These are phyloP conservation scores for Globisporangium recalcitrans DNA, from an alignment of 352 stramenopile genomes.

Conservation along the genomic window DNA sequence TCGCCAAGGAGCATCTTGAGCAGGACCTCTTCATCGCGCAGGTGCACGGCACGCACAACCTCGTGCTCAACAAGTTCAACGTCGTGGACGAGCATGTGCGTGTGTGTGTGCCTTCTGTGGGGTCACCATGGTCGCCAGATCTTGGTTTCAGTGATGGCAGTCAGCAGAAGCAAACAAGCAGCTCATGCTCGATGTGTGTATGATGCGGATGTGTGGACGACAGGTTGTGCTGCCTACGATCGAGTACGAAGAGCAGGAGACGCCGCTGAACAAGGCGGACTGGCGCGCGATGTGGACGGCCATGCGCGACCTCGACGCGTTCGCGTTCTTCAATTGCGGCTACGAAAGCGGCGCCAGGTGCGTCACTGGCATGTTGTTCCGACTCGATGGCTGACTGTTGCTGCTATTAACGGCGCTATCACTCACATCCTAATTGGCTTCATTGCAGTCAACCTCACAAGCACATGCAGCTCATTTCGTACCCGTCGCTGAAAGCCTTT, in stretches of 20 bases:
- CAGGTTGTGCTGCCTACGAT: constrained; percentile 65
- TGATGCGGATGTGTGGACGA: neutral
- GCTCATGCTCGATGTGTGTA: neutral
- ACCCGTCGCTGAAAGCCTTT: constrained; percentile 59
- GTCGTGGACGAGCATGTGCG: constrained; percentile 72
- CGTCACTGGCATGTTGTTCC: neutral
- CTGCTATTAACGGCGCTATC: neutral
- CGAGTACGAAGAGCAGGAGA: constrained; percentile 64
- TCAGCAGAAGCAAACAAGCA: neutral
- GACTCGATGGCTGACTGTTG: too few relatives aligned
- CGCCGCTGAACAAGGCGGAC: constrained; percentile 40
- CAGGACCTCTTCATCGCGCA: constrained; percentile 58
- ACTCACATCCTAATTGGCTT: neutral
- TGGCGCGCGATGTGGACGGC: constrained; percentile 70
- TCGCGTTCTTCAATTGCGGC: constrained; percentile 84
- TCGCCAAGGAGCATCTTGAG: constrained; percentile 68
- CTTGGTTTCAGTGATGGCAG: neutral
- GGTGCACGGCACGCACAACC: constrained; percentile 66
- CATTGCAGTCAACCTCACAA: constrained; percentile 63
- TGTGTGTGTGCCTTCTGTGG: constrained; percentile 3
- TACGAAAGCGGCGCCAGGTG: constrained; percentile 77
- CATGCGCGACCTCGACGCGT: constrained; percentile 63
- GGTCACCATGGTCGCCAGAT: neutral
- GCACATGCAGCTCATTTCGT: constrained; percentile 86
- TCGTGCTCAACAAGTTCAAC: constrained; percentile 83